Evolutionary conservation across 345 rosid species (phyloP).

Genomic region (Euphorbia peplus): DNA sequence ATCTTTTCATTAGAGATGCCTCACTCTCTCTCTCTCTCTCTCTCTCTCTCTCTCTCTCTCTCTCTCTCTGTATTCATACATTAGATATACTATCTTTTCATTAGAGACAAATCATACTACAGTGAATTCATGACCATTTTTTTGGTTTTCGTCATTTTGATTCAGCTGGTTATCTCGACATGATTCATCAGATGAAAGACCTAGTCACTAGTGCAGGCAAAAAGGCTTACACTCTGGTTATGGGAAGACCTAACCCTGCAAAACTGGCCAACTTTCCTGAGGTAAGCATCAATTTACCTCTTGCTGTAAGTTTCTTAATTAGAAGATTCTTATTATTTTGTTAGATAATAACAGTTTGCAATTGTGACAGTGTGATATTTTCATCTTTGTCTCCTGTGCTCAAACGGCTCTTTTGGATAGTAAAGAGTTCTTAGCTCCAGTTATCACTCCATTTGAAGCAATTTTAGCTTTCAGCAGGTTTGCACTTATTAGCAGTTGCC

Average conservation of each 20-base stretch:
- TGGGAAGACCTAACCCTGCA: slow-evolving; percentile 94
- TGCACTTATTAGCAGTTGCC: slow-evolving; percentile 4
- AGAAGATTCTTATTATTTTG: slow-evolving; percentile 10
- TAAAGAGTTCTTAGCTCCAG: slow-evolving; percentile 87
- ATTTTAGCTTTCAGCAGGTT: slow-evolving; percentile 84
- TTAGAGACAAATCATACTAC: not conserved
- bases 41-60: no score
- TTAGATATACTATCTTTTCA: not conserved
- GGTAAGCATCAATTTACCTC: slow-evolving; percentile 34
- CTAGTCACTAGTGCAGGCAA: slow-evolving; percentile 68
- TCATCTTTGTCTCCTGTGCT: slow-evolving; percentile 79
- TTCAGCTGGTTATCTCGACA: slow-evolving; percentile 91
- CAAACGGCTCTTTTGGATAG: slow-evolving; percentile 92
- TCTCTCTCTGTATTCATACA: not conserved
- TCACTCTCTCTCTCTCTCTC: no score
- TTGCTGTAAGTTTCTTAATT: not conserved
- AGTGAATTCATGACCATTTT: slow-evolving; percentile 11
- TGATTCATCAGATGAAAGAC: slow-evolving; percentile 86
- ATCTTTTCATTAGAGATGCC: not conserved
- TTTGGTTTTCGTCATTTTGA: slow-evolving; percentile 13
- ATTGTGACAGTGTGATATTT: slow-evolving; percentile 70
- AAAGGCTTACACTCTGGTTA: slow-evolving; percentile 78
- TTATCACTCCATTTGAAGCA: slow-evolving; percentile 92
- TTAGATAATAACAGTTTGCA: slow-evolving; percentile 10
- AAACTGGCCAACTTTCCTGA: slow-evolving; percentile 97